Conservation (phyloP, 2,329 filamentous ascomycete species). For the Fusarium lateritium region DNA sequence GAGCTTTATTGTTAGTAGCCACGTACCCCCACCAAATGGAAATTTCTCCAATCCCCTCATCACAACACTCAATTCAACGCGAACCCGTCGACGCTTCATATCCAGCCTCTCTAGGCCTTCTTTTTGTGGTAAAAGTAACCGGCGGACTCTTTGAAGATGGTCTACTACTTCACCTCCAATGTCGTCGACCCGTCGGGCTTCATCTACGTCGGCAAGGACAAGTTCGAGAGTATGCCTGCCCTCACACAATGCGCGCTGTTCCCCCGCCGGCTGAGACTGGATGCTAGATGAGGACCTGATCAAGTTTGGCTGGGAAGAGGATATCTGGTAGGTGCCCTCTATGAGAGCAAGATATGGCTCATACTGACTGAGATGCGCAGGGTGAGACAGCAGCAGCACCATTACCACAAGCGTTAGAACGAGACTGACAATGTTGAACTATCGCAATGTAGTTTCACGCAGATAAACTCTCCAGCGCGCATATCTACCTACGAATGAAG, state of each 20-base stretch:
- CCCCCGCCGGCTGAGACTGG: conserved; percentile 37
- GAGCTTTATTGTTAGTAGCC: conserved; percentile 18
- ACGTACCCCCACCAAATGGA: conserved; percentile 36
- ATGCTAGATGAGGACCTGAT: conserved; percentile 92
- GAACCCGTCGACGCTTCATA: background rate
- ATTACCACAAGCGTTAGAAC: too few species aligned
- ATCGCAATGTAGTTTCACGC: conserved; percentile 84
- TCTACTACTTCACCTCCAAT: conserved; percentile 95
- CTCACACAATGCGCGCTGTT: conserved; percentile 16
- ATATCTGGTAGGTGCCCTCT: conserved; percentile 80
- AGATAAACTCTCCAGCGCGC: conserved; percentile 96
- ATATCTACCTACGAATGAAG: conserved; percentile 91
- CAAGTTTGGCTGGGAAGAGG: conserved; percentile 92
- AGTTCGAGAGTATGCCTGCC: conserved; percentile 87
- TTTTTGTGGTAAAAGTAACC: too few species aligned
- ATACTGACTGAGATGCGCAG: conserved; percentile 32
- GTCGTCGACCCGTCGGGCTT: conserved; percentile 85
- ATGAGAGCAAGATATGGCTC: background rate
- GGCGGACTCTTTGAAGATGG: conserved; percentile 70
- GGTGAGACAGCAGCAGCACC: conserved; percentile 31
- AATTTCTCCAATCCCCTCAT: conserved; percentile 47
- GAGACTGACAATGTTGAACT: conserved; percentile 5
- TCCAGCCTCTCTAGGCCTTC: background rate
- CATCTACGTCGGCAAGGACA: conserved; percentile 98
- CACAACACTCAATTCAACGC: conserved; percentile 6